Evolutionary conservation across 2,329 filamentous ascomycete genomes (phyloP), one percentile per base, ranked within the genome.

Genomic region (Colletotrichum kahawae): DNA sequence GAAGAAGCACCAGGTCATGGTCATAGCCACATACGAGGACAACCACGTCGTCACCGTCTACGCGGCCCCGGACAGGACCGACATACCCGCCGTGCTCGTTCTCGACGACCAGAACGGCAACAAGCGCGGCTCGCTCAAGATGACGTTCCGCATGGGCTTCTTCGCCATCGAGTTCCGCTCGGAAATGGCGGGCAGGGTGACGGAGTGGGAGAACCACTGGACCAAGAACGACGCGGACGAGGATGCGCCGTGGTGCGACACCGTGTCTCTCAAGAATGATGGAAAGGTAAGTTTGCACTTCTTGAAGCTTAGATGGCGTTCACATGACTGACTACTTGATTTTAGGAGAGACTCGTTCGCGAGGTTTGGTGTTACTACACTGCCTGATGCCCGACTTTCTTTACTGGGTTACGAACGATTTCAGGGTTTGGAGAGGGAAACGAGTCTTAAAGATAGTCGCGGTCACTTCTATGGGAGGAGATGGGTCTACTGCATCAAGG

Each of bases 41-140:
- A 51, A 51, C 43, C 10, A 51, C 1, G 43, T 51, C n/a, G 43
- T 51, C n/a, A 13, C 43, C n/a, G 43, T 51, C n/a, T 51, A 51
- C 12, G 18, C 43, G 5, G 43, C 43, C 10, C 43, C 43, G 0
- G 6, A 51, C 0, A 21, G 43, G 10, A 51, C 43, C 6, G n/a
- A 51, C 2, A n/a, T 51, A 1, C 43, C 43, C 43, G 43, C 43
- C 0, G n/a, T 21, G 0, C n/a, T 51, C 0, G 43, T 51, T 10
- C 43, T 51, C n/a, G 43, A 51, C 0, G 43, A 51, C n/a, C n/a
- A 51, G 43, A 51, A 51, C 10, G 43, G 43, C 43, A 24, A 51
- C 43, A 51, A 51, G 43, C n/a, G n/a, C 3, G 43, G 43, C 43
- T 51, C n/a, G 43, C 43, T 51, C n/a, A 51, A 51, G 43, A 51